Conservation (phyloP, 2,329 filamentous ascomycete genomes). For the Fusarium mundagurra region DNA sequence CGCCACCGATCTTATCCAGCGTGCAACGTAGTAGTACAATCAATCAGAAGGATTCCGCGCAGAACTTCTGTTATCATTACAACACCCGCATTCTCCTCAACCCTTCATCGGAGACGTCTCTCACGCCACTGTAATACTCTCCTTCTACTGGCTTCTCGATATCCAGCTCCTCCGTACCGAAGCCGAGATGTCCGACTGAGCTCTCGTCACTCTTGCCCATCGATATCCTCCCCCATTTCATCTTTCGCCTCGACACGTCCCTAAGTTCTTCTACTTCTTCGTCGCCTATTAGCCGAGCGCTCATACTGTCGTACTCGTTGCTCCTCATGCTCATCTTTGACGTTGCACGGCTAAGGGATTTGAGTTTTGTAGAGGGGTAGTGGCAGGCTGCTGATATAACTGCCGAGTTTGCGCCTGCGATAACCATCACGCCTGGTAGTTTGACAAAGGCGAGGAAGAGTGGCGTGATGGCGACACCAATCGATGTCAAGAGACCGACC, state of each 20-base stretch:
- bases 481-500: background rate
- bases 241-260: background rate
- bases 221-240: constrained; percentile 26
- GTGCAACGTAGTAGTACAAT: background rate
- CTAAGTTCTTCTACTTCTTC: background rate
- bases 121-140: constrained; percentile 21
- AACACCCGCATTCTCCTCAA: background rate
- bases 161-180: constrained; percentile 21
- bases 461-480: constrained; percentile 6
- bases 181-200: constrained; percentile 24
- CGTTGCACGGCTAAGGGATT: background rate
- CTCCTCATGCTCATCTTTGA: background rate
- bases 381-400: constrained; percentile 34
- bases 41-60: background rate
- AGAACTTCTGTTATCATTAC: background rate
- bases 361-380: constrained; percentile 2
- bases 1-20: background rate
- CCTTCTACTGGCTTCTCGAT: constrained; percentile 25
- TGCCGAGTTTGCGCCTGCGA: constrained; percentile 25
- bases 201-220: constrained; percentile 14
- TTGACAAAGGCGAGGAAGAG: constrained; percentile 11
- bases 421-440: constrained; percentile 23
- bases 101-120: background rate
- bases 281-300: background rate
- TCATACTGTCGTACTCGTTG: background rate